Evolutionary conservation across 2,329 filamentous ascomycete species (phyloP), one percentile per base, ranked within the genome.

Genomic region (Daldinia eschscholtzii): DNA sequence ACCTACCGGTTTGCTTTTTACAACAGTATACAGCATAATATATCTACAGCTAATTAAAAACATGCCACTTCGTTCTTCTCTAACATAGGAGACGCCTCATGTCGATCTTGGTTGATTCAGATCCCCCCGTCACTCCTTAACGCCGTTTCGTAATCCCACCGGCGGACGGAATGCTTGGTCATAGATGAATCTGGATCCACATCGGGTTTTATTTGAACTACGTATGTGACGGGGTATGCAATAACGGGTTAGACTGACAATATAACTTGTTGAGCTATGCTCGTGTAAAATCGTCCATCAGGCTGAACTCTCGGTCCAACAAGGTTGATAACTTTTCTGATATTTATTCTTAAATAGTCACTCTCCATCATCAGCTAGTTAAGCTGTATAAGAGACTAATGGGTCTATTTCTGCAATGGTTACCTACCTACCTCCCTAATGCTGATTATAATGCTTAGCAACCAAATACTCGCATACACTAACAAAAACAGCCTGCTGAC

Each of bases 61-160:
- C 58, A 67, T 44, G 63, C 56, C 50, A 65, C 56, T 61, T 70
- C 33, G 56, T 41, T 35, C 44, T 62, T 55, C 56, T 69, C 61
- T 60, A 46, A 64, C 58, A 18, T 57, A 18, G 28, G 20, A 41
- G 35, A 52, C 55, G 66, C 63, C 69, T 68, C 65, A 48, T 55
- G 57, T 48, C 15, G n/a, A 65, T 67, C 61, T 68, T 70, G 70
- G 67, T 64, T 71, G 70, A 71, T 70, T 72, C 70, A 72, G 64
- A 65, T 67, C 52, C 23, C 65, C 65, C 61, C 63, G 41, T 70
- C 50, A 61, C 59, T 58, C 67, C 58, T 70, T 58, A 65, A 68
- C 44, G 64, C 57, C 53, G 70, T 72, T 72, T 72, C 67, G 70
- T 62, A 70, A 53, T 65, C 46, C 64, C 70, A 67, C 67, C 60